Evolutionary conservation across 2,329 filamentous ascomycete genomes (phyloP), one percentile per base, ranked within the genome.

Genomic region (Tolypocladium ophioglossoides): DNA sequence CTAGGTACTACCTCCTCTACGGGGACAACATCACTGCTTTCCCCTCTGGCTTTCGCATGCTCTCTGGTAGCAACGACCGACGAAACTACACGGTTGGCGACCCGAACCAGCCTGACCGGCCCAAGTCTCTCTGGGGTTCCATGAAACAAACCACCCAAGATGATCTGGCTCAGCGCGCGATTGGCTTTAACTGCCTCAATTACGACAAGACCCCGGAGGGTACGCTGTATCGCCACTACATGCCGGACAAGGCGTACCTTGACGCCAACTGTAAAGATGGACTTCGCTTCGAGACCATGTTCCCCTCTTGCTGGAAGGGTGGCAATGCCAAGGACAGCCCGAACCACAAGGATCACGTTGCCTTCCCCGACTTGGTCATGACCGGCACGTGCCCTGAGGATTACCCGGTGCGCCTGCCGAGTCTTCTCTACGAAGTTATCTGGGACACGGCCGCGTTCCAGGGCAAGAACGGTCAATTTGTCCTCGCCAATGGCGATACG

Each of bases 171-270:
- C 87, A 95, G 74, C 90, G 91, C 57, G 89, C 91, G 11, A 63
- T 96, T 32, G 92, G 94, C 4, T 96, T 96, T 80, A 97, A 97
- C 77, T 97, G 94, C 72, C 74, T 99, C 57, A 85, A 97, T 80
- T 96, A 96, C 67, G 64, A 62, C 35, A 74, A 70, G 27, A 63
- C 70, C 0, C 75, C 87, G 2, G 91, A 96, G 69, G 78, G 79
- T 1, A 87, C 91, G 16, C 78, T 95, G 38, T 87, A 83, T 69
- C 89, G 91, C 60, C 91, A 96, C 70, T 84, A 82, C 66, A 64
- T 96, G 62, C 91, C 92, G 0, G 80, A 86, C 63, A 95, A 95
- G 77, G 71, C 72, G 0, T 95, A 82, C 66, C 77, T 96, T 38
- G 91, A 96, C 65, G 78, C 78, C 53, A 84, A 92, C 71, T 97